phyloP scores from a whole-genome alignment of 208 protist genomes.

The Leishmania tropica region DNA sequence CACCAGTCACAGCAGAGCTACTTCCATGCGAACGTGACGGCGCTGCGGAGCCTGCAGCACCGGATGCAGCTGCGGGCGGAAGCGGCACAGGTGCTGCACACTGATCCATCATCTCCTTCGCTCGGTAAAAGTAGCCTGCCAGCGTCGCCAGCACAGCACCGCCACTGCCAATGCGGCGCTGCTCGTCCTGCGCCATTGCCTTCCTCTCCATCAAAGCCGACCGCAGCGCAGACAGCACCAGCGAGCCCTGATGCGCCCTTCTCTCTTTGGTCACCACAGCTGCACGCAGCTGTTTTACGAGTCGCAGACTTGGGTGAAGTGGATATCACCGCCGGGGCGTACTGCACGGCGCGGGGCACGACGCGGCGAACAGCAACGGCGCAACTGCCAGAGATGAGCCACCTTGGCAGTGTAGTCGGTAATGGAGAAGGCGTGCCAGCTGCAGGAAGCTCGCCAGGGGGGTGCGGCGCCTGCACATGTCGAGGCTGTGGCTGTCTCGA shows the following conservation, averaged over 20 bases:
- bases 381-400: conserved; percentile 16
- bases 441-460: not conserved
- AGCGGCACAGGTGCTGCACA: conserved; percentile 9
- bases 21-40: conserved; percentile 28
- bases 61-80: conserved; percentile 68
- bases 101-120: not conserved
- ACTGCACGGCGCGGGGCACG: conserved; percentile 11
- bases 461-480: not conserved
- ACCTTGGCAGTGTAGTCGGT: not conserved
- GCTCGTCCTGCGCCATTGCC: not conserved
- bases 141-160: not conserved
- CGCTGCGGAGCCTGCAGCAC: conserved; percentile 62
- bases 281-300: conserved; percentile 31
- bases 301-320: conserved; percentile 50
- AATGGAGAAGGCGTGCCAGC: not conserved
- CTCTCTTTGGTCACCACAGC: conserved; percentile 16
- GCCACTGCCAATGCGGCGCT: not conserved
- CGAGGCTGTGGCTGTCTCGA: not conserved
- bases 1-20: not conserved
- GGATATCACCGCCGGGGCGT: conserved; percentile 58
- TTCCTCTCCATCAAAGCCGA: not conserved
- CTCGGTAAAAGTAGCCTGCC: too few species aligned
- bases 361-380: conserved; percentile 17
- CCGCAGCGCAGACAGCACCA: not conserved
- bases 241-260: not conserved